phyloP scores from a whole-genome alignment of 1,284 basidiomycete genomes.

The Ustilago trichophora region DNA sequence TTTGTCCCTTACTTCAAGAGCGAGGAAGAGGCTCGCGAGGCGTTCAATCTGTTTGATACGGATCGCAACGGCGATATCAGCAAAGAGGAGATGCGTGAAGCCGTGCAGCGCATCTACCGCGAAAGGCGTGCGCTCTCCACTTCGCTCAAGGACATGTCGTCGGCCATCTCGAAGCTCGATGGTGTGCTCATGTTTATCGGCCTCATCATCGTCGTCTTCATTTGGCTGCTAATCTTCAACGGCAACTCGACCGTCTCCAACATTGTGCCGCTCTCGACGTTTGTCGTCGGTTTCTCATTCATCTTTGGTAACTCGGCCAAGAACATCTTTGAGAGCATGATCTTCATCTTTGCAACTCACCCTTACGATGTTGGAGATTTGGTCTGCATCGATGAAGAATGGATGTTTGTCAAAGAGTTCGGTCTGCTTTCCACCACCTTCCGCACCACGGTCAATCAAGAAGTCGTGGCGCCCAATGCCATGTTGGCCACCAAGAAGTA shows the following conservation, averaged over 20 bases:
- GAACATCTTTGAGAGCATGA: conserved; percentile 75
- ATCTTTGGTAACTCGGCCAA: conserved; percentile 81
- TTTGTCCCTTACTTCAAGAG: conserved; percentile 77
- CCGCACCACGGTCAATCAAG: conserved; percentile 78
- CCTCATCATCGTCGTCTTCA: conserved; percentile 75
- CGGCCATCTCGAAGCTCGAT: conserved; percentile 60
- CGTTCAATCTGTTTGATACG: conserved; percentile 82
- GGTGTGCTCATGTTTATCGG: conserved; percentile 72
- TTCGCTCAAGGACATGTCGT: conserved; percentile 70
- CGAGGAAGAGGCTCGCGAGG: conserved; percentile 76
- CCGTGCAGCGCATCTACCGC: conserved; percentile 81
- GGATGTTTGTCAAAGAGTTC: conserved; percentile 69
- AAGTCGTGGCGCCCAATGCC: conserved; percentile 81
- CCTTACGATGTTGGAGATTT: conserved; percentile 66
- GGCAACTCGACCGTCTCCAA: conserved; percentile 76
- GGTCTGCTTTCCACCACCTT: conserved; percentile 84
- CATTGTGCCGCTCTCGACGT: conserved; percentile 80
- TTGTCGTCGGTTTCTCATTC: conserved; percentile 70
- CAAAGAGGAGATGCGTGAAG: conserved; percentile 83
- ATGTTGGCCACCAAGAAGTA: conserved; percentile 78
- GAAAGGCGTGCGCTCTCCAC: conserved; percentile 79
- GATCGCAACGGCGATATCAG: conserved; percentile 84
- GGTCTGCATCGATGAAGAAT: conserved; percentile 64
- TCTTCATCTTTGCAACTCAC: conserved; percentile 77
- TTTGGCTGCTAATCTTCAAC: conserved; percentile 82